Conservation (phyloP, 345 rosid genomes). For the Balakata baccata region DNA sequence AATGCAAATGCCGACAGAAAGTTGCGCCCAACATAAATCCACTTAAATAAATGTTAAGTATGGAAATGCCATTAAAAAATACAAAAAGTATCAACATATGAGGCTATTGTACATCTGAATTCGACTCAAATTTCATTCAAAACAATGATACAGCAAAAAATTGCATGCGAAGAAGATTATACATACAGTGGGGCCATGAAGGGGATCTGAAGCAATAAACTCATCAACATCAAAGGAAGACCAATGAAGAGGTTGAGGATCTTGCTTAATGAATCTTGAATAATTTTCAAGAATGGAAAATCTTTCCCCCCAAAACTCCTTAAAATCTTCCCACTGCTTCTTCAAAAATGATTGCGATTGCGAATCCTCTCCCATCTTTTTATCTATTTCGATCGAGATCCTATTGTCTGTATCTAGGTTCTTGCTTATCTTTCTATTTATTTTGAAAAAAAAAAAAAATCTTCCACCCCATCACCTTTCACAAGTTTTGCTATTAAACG, state of each 20-base stretch:
- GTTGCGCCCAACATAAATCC: too few species aligned
- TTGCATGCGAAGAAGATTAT: background rate
- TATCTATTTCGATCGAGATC: background rate
- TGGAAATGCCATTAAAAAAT: too few species aligned
- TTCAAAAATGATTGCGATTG: conserved; percentile 42
- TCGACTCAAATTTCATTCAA: too few species aligned
- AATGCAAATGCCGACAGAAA: too few species aligned
- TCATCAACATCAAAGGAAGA: conserved; percentile 71
- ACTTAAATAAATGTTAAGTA: too few species aligned
- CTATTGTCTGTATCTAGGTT: too few species aligned
- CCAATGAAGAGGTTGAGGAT: conserved; percentile 71
- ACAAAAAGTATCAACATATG: too few species aligned
- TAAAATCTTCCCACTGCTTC: conserved; percentile 53
- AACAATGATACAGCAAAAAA: background rate
- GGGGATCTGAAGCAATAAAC: conserved; percentile 83
- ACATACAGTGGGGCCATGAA: conserved; percentile 70
- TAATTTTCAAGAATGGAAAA: conserved; percentile 56
- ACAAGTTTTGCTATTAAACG: too few species aligned
- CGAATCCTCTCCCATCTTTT: conserved; percentile 11
- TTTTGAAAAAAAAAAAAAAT: too few species aligned
- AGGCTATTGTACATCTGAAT: too few species aligned
- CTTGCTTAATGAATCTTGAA: conserved; percentile 51
- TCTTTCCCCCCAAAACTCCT: conserved; percentile 65
- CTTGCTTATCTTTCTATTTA: too few species aligned
- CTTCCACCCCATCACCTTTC: too few species aligned